Evolutionary conservation across 2,329 filamentous ascomycete genomes (phyloP).

Genomic region (Diaporthe australafricana): DNA sequence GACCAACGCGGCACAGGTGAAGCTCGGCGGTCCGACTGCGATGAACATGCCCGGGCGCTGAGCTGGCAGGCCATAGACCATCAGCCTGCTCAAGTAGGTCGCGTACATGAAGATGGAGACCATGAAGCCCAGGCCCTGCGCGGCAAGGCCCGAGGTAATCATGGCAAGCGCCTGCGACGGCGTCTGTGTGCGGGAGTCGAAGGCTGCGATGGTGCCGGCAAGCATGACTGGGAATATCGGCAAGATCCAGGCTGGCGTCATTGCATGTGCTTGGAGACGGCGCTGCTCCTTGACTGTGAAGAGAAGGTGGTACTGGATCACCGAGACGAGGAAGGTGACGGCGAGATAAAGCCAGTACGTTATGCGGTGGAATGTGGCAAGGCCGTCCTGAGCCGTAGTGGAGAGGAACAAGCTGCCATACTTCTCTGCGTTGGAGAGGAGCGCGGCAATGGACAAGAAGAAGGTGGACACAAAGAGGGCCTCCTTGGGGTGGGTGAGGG

Average conservation of each 20-base stretch:
- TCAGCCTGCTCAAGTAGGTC: slow-evolving; percentile 68
- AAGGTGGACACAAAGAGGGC: slow-evolving; percentile 71
- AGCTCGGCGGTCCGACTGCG: slow-evolving; percentile 68
- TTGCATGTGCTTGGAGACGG: slow-evolving; percentile 58
- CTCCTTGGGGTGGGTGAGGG: slow-evolving; percentile 62
- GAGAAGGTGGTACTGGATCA: slow-evolving; percentile 68
- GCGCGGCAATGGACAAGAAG: slow-evolving; percentile 70
- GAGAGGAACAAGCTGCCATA: slow-evolving; percentile 58
- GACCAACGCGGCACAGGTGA: slow-evolving; percentile 55
- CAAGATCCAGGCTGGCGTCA: slow-evolving; percentile 73
- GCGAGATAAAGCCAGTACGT: slow-evolving; percentile 73
- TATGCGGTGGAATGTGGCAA: slow-evolving; percentile 63
- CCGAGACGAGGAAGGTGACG: slow-evolving; percentile 62
- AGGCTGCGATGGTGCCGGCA: slow-evolving; percentile 68
- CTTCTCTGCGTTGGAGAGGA: slow-evolving; percentile 63
- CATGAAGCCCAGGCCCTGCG: slow-evolving; percentile 71
- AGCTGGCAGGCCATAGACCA: slow-evolving; percentile 66
- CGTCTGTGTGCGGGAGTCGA: slow-evolving; percentile 62
- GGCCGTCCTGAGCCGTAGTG: slow-evolving; percentile 57
- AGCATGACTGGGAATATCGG: slow-evolving; percentile 75
- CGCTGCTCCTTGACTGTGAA: slow-evolving; percentile 60
- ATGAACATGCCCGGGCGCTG: slow-evolving; percentile 73
- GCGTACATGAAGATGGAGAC: slow-evolving; percentile 70
- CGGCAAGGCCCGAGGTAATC: slow-evolving; percentile 66
- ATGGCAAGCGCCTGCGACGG: slow-evolving; percentile 62